phyloP scores from a whole-genome alignment of 1,284 basidiomycete species.

The Naganishia sp. region DNA sequence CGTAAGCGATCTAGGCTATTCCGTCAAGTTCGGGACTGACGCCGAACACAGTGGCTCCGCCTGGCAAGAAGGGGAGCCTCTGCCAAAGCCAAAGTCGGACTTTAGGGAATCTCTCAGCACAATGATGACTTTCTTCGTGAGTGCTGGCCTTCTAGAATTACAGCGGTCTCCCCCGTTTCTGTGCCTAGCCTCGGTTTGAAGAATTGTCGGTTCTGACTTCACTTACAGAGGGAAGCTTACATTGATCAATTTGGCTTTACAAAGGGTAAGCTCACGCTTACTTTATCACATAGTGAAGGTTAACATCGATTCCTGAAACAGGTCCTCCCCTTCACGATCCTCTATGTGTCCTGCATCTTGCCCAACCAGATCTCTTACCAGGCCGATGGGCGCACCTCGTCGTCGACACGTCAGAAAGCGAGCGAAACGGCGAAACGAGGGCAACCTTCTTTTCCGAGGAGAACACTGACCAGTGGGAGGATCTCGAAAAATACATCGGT shows the following conservation, averaged over 20 bases:
- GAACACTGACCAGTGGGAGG: slow-evolving; percentile 5
- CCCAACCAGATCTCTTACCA: slow-evolving; percentile 18
- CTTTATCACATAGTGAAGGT: not conserved
- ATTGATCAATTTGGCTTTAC: slow-evolving; percentile 27
- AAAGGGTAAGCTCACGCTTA: slow-evolving; percentile 8
- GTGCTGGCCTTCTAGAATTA: not conserved
- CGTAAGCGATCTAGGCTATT: slow-evolving; percentile 16
- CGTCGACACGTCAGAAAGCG: slow-evolving; percentile 15
- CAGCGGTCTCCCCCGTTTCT: not conserved
- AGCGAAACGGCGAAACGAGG: slow-evolving; percentile 27
- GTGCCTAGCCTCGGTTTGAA: not conserved
- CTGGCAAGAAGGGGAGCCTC: slow-evolving; percentile 19
- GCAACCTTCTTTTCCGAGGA: slow-evolving; percentile 26
- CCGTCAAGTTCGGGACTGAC: not conserved
- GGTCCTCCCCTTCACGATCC: slow-evolving; percentile 32
- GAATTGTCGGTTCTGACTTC: not conserved
- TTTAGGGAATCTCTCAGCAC: slow-evolving; percentile 30
- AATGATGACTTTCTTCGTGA: slow-evolving; percentile 33
- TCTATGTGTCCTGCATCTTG: slow-evolving; percentile 28
- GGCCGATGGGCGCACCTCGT: slow-evolving; percentile 26
- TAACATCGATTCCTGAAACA: not conserved
- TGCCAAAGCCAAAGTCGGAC: slow-evolving; percentile 22
- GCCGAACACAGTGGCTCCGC: not conserved
- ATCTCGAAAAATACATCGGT: not conserved
- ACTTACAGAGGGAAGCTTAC: slow-evolving; percentile 29